Base-by-base conservation (phyloP, 2,329 filamentous ascomycete species). In the Magnaporthiopsis rhizophila region DNA sequence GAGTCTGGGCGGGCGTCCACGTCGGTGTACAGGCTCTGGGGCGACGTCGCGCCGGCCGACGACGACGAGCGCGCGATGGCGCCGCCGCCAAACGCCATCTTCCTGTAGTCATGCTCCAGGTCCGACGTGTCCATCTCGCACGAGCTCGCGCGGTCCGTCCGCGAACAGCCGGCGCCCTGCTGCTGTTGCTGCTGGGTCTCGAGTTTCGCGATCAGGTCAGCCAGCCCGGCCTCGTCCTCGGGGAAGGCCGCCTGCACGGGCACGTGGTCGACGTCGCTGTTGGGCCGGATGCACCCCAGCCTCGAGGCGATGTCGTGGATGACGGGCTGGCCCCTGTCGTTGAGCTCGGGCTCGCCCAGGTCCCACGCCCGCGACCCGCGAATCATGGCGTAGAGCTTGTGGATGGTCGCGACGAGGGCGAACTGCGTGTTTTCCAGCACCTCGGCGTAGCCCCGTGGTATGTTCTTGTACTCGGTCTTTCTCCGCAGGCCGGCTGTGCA, bases 391-490 rank as follows among this genome's bases (percentile, higher is more conserved):
- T 88, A 88, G 28, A 88, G 79, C 74, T 88, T 88, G 72, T 87
- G 85, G 1, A 87, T 83, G 26, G 85, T 87, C 64, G 84, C 84
- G 65, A 87, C 85, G 64, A 88, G 78, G 61, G 84, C 83, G 70
- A 86, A 85, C 70, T 88, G 86, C 1, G 84, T 87, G 74, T 87
- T 86, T 69, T 88, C 86, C 50, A 88, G 74, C 26, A 88, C 84
- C 71, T 88, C 86, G 63, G 85, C 85, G 69, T 88, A 87, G 24
- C 61, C 61, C 50, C 61, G 38, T 18, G 86, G 85, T 60, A 88
- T 73, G 74, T 88, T 85, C 77, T 88, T 88, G 73, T 86, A 88
- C 70, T 88, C 85, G n/a, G 84, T 85, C 82, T 88, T 88, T 71
- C 87, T 88, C 67, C 86, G 78, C 18, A 84, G 82, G 9, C 85